Base-by-base conservation (phyloP, 2,329 filamentous ascomycete species). In the Trichoderma atrobrunneum region DNA sequence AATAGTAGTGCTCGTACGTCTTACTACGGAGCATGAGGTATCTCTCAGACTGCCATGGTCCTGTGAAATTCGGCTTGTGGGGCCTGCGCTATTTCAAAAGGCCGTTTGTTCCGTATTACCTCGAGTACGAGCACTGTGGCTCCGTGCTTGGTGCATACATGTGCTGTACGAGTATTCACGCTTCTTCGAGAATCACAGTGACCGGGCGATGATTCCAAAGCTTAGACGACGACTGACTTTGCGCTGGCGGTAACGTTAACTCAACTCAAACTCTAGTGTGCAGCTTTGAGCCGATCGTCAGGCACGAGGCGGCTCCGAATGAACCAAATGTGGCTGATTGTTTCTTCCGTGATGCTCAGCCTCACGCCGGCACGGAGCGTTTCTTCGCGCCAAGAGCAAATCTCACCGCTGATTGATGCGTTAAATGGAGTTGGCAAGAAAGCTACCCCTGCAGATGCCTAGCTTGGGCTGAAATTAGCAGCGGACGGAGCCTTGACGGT, bases 321-420 rank as follows among this genome's bases (percentile, higher is more conserved):
- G 34, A 67, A 67, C 51, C 32, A 12, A 43, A 12, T 11, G 34
- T 59, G 65, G 65, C 54, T 43, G 12, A 6, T 60, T 8, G 24
- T 59, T 2, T 60, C 65, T 3, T 60, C 54, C 7, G 36, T n/a
- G n/a, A 21, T 57, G n/a, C 65, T 68, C 65, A 68, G 65, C 65
- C 65, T 68, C 65, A 68, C 18, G 54, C 51, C 34, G 43, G 54
- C 34, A 68, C 18, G 54, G 36, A 54, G 51, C 34, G 24, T 43
- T 21, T 64, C 18, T 18, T 48, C 24, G 60, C 60, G 36, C 36
- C 34, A 63, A 63, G 36, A 43, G 60, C 34, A 18, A 63, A 63
- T 14, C 64, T 39, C 64, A 67, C 64, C 64, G 64, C 64, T 26
- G 64, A 36, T 67, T 67, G 18, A 30, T 43, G 65, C 65, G 24